Evolutionary conservation across 2,329 filamentous ascomycete genomes (phyloP), one percentile per base, ranked within the genome.

Genomic region (Lachnum nothofagi): DNA sequence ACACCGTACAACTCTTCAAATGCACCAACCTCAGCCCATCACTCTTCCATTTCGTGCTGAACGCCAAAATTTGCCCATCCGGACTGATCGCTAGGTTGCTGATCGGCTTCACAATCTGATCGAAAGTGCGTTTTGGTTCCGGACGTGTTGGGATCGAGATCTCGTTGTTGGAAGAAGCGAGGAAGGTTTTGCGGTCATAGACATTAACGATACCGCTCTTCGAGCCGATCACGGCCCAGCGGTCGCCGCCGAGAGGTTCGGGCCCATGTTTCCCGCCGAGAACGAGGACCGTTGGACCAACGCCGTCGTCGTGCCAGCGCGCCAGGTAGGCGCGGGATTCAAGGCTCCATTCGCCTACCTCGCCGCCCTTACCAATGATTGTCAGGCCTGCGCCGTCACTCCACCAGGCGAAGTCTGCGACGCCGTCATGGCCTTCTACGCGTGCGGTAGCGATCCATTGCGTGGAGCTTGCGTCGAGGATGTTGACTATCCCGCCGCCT

Each of bases 321-420:
- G 83, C 88, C 1, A 95, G 64, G 44, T 95, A 86, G 9, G 83
- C 78, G 49, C 77, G 78, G 20, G 79, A 71, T 19, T 74, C 73
- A 51, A 94, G 74, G 63, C 83, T 85, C 79, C 88, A 98, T 72
- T 98, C 93, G 45, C 88, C 90, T 5, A 97, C 79, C 63, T 95
- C 88, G 20, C 93, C 93, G 58, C 87, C 89, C 67, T 86, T 91
- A 52, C 88, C 90, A 1, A 87, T 80, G 35, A 95, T 86, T 0
- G 83, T 85, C 61, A 98, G 74, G 4, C 91, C 91, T 34, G 84
- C 79, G 27, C 91, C 87, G 53, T 88, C 82, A 45, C 81, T 78
- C 91, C 91, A 96, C 93, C 93, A 98, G 1, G 81, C 82, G 62
- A 96, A 94, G 67, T 96, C 91, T 1, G 88, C 86, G 41, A 97